Conservation (phyloP, 2,329 filamentous ascomycete genomes). For the Xenosphaeropsis pyriputrescens region DNA sequence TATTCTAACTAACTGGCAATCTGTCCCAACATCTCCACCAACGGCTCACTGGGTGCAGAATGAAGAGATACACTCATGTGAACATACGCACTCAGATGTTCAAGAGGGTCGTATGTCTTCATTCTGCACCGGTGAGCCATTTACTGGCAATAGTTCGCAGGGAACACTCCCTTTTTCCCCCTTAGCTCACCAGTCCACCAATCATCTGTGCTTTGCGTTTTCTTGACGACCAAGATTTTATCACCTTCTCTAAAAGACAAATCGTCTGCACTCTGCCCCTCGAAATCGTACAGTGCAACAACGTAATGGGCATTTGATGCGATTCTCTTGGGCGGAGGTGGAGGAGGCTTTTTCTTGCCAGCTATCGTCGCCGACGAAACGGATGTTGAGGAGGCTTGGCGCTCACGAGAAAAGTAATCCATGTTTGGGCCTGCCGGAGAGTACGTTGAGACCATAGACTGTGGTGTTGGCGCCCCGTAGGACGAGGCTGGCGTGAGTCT, state of each 20-base stretch:
- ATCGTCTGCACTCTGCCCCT: slow-evolving; percentile 54
- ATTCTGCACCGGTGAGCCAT: too few relatives aligned
- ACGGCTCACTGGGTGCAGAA: too few relatives aligned
- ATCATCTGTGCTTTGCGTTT: slow-evolving; percentile 66
- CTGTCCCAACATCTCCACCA: too few relatives aligned
- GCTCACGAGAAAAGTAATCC: slow-evolving; percentile 17
- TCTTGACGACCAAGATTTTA: slow-evolving; percentile 61
- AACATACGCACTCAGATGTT: too few relatives aligned
- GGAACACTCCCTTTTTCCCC: slow-evolving; percentile 58
- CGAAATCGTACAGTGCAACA: slow-evolving; percentile 62
- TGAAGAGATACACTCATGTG: too few relatives aligned
- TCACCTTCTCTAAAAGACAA: slow-evolving; percentile 65
- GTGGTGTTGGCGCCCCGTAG: slow-evolving; percentile 9
- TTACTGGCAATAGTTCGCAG: slow-evolving; percentile 64
- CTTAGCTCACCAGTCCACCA: slow-evolving; percentile 76
- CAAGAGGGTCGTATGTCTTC: too few relatives aligned
- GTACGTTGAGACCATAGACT: slow-evolving; percentile 8
- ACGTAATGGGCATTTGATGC: slow-evolving; percentile 37
- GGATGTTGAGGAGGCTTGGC: slow-evolving; percentile 13
- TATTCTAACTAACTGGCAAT: too few relatives aligned
- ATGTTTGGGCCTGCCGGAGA: slow-evolving; percentile 12
- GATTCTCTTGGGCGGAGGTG: slow-evolving; percentile 47
- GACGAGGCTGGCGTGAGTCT: slow-evolving; percentile 8
- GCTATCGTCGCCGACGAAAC: slow-evolving; percentile 9
- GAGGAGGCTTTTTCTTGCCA: slow-evolving; percentile 63